Percentiles rank a stretch among this genome's conserved stretches.
Conservation (phyloP, 495 filamentous ascomycete genomes). For the Gamarada debralockiae region DNA sequence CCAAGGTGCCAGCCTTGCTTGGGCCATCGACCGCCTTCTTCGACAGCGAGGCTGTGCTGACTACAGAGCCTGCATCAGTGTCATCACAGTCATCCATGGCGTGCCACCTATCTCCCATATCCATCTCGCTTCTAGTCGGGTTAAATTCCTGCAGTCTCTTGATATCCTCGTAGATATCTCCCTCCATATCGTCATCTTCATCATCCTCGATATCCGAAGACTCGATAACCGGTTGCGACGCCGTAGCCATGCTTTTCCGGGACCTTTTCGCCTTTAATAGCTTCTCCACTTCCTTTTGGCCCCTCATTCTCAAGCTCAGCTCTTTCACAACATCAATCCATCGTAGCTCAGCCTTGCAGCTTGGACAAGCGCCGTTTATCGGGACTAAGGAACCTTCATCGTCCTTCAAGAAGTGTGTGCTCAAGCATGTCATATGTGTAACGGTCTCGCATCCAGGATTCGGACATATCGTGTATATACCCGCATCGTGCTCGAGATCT, state of each 20-base stretch:
- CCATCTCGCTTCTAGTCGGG: slow-evolving; percentile 5
- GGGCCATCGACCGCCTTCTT: slow-evolving; percentile 13
- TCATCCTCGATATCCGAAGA: slow-evolving; percentile 10
- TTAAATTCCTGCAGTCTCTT: slow-evolving; percentile 22
- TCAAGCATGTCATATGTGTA: slow-evolving; percentile 76
- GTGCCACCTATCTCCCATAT: slow-evolving; percentile 26
- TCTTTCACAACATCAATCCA: slow-evolving; percentile 85
- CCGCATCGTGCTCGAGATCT: slow-evolving; percentile 39
- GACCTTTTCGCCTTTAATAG: slow-evolving; percentile 51
- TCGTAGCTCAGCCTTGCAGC: slow-evolving; percentile 54
- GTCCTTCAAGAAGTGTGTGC: slow-evolving; percentile 52
- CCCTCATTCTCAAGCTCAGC: slow-evolving; percentile 65
- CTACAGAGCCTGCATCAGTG: slow-evolving; percentile 27
- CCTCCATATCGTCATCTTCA: slow-evolving; percentile 21
- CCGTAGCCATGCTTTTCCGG: slow-evolving; percentile 3
- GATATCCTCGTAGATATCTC: slow-evolving; percentile 20
- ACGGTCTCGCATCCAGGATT: slow-evolving; percentile 58
- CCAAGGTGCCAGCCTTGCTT: slow-evolving; percentile 28
- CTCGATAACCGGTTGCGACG: slow-evolving; percentile 13
- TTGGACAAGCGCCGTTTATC: slow-evolving; percentile 65
- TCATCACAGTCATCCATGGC: slow-evolving; percentile 26
- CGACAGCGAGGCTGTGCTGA: slow-evolving; percentile 33
- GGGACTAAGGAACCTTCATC: slow-evolving; percentile 55
- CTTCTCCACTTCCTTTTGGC: slow-evolving; percentile 57
- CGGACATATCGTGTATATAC: slow-evolving; percentile 67